Conservation (phyloP, 2,329 filamentous ascomycete species). For the Ophiocordyceps unilateralis region DNA sequence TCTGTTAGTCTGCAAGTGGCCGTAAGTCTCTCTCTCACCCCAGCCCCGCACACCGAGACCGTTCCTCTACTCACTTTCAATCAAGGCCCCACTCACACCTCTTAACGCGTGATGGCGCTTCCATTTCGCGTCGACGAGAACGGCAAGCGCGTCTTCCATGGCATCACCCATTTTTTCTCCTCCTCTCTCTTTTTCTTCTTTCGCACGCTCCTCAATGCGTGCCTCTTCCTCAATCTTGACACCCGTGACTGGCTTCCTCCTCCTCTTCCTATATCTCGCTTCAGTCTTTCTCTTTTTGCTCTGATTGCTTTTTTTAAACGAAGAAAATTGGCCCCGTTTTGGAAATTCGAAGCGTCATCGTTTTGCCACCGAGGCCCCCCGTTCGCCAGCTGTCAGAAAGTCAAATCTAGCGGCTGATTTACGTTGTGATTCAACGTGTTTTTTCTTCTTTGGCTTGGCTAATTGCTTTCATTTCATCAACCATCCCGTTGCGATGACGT, state of each 20-base stretch:
- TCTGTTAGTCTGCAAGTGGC: no score
- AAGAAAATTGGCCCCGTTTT: not conserved
- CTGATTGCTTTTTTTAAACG: not conserved
- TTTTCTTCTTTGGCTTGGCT: no score
- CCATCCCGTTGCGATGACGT: not conserved
- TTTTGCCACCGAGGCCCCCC: not conserved
- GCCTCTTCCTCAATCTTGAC: no score
- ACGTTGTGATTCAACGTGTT: not conserved
- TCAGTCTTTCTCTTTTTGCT: not conserved
- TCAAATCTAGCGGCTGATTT: not conserved
- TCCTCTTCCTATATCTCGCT: not conserved
- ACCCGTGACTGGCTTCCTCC: no score
- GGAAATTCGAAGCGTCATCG: not conserved
- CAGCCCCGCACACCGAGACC: no score
- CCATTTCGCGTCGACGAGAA: constrained; percentile 15
- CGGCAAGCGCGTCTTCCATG: constrained; percentile 1
- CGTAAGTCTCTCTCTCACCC: no score
- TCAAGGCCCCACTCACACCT: not conserved
- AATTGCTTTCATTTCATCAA: not conserved
- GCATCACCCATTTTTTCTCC: no score
- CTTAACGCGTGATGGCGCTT: constrained; percentile 16
- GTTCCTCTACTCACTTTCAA: not conserved
- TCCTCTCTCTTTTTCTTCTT: no score
- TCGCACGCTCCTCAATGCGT: no score
- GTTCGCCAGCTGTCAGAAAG: not conserved